phyloP scores from a whole-genome alignment of 257 asterid genomes.

The Apocynum venetum region DNA sequence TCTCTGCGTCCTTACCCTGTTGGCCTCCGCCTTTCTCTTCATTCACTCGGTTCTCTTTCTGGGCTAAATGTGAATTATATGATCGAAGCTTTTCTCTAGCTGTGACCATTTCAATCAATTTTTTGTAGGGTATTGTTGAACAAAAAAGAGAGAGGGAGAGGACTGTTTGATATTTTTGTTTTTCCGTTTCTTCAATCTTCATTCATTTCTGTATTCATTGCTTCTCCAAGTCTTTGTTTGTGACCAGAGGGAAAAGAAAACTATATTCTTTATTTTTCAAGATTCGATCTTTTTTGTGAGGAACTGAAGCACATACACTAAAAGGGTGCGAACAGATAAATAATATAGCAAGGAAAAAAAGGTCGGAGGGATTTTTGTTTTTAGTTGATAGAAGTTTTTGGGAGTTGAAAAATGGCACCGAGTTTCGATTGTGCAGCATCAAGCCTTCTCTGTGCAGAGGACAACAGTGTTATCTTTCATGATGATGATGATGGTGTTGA shows the following conservation, averaged over 20 bases:
- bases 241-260: not conserved
- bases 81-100: not conserved
- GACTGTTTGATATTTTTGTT: constrained; percentile 1
- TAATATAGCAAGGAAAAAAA: not conserved
- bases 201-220: constrained; percentile 11
- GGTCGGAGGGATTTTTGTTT: constrained; percentile 4
- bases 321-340: constrained; percentile 4
- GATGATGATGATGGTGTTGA: constrained; percentile 25
- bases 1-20: constrained; percentile 1
- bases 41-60: constrained; percentile 12
- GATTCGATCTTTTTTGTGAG: constrained; percentile 15
- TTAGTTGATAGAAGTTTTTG: not conserved
- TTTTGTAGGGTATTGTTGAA: constrained; percentile 1
- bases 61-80: not conserved
- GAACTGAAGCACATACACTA: not conserved
- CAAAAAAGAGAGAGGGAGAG: not conserved
- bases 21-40: constrained; percentile 2
- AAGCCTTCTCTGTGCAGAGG: constrained; percentile 43
- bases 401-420: constrained; percentile 32
- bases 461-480: constrained; percentile 22
- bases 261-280: constrained; percentile 14
- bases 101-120: not conserved
- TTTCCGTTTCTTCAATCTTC: constrained; percentile 6
- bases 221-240: not conserved
- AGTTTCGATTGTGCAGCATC: constrained; percentile 32